Evolutionary conservation across 345 rosid species (phyloP).

Genomic region (Dimocarpus longan): DNA sequence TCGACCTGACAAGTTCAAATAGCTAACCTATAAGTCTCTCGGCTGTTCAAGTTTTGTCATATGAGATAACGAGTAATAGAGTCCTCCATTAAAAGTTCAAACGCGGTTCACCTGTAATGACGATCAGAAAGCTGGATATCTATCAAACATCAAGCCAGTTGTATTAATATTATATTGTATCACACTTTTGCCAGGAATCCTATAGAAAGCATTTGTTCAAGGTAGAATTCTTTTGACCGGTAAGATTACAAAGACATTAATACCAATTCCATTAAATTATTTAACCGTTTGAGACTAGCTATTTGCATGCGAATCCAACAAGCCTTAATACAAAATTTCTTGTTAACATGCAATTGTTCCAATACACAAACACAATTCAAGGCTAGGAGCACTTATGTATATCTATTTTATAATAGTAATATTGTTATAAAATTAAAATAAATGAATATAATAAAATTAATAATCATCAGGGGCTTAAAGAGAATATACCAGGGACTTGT

Average conservation of each 20-base stretch:
- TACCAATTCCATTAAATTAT: background rate
- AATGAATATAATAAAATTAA: no score
- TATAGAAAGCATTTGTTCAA: background rate
- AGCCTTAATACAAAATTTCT: background rate
- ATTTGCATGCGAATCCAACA: no score
- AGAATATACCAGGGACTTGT: no score
- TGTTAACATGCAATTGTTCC: background rate
- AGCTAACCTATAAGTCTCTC: background rate
- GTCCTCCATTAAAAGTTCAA: background rate
- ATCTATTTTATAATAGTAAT: no score
- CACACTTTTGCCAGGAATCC: background rate
- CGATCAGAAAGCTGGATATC: background rate
- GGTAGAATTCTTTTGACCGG: background rate
- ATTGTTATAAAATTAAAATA: no score
- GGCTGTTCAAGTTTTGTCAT: background rate
- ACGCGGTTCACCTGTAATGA: background rate
- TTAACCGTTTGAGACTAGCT: background rate
- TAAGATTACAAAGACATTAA: background rate
- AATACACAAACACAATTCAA: background rate
- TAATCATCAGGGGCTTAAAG: no score
- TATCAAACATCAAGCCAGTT: background rate
- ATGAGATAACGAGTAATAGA: background rate
- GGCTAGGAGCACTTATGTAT: no score
- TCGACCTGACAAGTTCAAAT: background rate
- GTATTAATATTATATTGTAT: background rate